Percentiles rank a stretch among this genome's conserved stretches.
phyloP scores from a whole-genome alignment of 345 rosid genomes.

The Psidium guajava region DNA sequence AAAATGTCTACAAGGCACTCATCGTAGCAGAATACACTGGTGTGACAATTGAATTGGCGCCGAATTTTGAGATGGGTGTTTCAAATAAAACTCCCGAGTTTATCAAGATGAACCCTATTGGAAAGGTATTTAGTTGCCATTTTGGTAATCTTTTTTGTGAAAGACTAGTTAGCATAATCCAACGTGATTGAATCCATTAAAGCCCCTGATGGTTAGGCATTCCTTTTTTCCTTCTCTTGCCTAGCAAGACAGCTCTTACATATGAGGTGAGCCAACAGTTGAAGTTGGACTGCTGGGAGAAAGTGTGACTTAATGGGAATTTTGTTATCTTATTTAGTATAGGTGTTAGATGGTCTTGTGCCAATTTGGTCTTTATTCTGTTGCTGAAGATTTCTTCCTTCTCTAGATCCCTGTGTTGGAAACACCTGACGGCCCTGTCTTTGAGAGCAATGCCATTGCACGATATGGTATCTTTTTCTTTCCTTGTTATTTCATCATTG shows the following conservation, averaged over 20 bases:
- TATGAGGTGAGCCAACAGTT: background rate
- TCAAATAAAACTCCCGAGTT: constrained; percentile 74
- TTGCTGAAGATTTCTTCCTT: background rate
- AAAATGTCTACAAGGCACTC: constrained; percentile 53
- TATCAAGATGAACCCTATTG: constrained; percentile 84
- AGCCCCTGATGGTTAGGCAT: background rate
- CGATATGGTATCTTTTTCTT: constrained; percentile 49
- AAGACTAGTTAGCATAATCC: background rate
- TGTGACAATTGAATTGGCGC: constrained; percentile 42
- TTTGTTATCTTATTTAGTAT: background rate
- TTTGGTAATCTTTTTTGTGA: background rate
- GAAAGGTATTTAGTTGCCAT: constrained; percentile 41
- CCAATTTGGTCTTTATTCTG: background rate
- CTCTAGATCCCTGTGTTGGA: constrained; percentile 84
- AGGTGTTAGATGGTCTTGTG: background rate
- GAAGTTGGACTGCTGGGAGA: background rate
- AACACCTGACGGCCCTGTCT: constrained; percentile 81
- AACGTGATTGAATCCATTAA: background rate
- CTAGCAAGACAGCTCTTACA: background rate
- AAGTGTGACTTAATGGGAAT: background rate
- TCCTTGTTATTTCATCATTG: background rate
- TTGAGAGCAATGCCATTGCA: constrained; percentile 97
- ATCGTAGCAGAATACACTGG: constrained; percentile 79
- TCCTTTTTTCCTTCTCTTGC: background rate
- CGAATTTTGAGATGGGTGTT: constrained; percentile 73